phyloP scores from a whole-genome alignment of 1,139 yeast species.

The Geotrichum citri-aurantii region DNA sequence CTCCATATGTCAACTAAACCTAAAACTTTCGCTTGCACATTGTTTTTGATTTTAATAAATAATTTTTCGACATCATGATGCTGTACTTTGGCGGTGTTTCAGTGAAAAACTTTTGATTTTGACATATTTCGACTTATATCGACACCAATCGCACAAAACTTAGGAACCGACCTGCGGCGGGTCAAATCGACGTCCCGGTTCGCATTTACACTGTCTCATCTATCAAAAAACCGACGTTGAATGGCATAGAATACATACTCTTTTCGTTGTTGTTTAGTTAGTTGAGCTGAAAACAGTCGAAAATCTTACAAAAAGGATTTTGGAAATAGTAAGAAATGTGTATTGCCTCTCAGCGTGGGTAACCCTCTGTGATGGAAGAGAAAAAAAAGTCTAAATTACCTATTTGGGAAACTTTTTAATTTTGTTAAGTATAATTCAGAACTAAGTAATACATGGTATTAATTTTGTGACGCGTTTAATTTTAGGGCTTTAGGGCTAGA shows the following conservation, averaged over 20 bases:
- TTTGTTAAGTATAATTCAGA: background rate
- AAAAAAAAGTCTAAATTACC: background rate
- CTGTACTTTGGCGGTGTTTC: background rate
- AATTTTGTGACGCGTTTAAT: background rate
- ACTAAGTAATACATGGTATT: background rate
- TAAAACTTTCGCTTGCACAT: background rate
- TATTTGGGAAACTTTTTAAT: background rate
- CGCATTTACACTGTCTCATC: background rate
- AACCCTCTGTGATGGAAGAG: background rate
- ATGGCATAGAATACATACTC: conserved; percentile 12
- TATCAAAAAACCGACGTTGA: background rate
- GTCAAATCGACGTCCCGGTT: background rate
- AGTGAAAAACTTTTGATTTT: background rate
- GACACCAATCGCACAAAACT: background rate
- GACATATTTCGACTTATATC: background rate
- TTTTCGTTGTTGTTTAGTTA: conserved; percentile 14
- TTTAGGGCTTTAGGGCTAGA: background rate
- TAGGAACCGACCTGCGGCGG: background rate
- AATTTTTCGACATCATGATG: background rate
- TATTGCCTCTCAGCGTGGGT: conserved; percentile 4
- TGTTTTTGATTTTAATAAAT: background rate
- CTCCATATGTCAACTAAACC: background rate
- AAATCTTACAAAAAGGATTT: conserved; percentile 9
- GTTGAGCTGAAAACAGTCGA: conserved; percentile 14
- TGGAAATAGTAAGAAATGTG: conserved; percentile 1